Base-by-base conservation (phyloP, 140 eudicot species). In the Oenanthe javanica region DNA sequence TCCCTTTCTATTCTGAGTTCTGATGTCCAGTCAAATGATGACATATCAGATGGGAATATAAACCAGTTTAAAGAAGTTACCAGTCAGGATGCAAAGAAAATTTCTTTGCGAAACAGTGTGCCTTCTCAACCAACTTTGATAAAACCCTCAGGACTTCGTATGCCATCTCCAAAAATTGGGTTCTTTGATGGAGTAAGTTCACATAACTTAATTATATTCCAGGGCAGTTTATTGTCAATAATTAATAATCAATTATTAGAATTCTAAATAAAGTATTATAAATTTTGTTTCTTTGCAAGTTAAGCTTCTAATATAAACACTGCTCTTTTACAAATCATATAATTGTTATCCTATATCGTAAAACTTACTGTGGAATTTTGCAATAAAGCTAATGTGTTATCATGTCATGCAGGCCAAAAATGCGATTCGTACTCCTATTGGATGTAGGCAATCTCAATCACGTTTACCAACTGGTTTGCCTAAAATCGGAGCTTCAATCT, bases 141-240 rank as follows among this genome's bases (percentile, higher is more conserved):
- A 79, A 94, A 87, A 80, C 98, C 98, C 79, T 82, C 98, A 4
- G 96, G 97, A 64, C 90, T 94, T 18, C 82, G 97, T 71, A 84
- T 89, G 97, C 98, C 98, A 61, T 92, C 98, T 52, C 94, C 97
- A 4, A 94, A 92, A 81, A 90, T 90, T 42, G 98, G 97, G 52
- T 92, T 85, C 84, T 94, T 92, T 81, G 98, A 92, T 84, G 97
- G 94, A 96, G 98, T 94, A 55, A 90, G 96, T 89, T 82, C 57
- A 84, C 2, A 21, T 63, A 66, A 5, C 67, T 50, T 46, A 25
- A 48, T 25, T 15, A 82, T 46, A 59, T 55, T 57, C 42, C 52
- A 42, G 47, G 18, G 77, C 77, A 15, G 52, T 72, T 70, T 9
- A 43, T 38, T 69, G 75, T 15, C 63, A 80, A 11, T 66, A 50